These are phyloP conservation scores for Pleurozium schreberi DNA, from an alignment of 225 moss, liverwort and hornwort genomes.

Conservation along the genomic window DNA sequence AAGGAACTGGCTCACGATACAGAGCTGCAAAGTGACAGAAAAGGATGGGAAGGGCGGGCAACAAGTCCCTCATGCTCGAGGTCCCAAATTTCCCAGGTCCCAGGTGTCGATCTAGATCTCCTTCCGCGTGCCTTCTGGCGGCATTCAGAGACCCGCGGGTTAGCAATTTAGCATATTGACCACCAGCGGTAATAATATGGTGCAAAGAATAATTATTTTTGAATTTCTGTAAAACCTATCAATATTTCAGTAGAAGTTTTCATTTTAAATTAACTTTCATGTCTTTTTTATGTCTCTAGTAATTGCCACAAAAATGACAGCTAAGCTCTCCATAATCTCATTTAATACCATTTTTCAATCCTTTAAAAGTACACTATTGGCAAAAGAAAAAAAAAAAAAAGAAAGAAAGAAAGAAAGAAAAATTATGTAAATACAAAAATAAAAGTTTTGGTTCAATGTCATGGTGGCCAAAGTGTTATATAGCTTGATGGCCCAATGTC, in stretches of 20 bases:
- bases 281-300: too few species aligned
- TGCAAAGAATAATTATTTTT: not conserved
- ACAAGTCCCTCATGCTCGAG: too few species aligned
- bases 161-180: not conserved
- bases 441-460: not conserved
- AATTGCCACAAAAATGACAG: too few species aligned
- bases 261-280: not conserved
- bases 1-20: not conserved
- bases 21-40: not conserved
- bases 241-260: not conserved
- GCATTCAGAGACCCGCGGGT: not conserved
- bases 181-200: too few species aligned
- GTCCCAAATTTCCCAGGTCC: not conserved
- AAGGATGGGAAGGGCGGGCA: too few species aligned
- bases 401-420: too few species aligned
- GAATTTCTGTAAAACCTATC: not conserved
- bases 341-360: too few species aligned
- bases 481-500: not conserved
- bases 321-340: too few species aligned
- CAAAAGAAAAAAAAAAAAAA: too few species aligned
- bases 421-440: not conserved
- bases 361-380: too few species aligned
- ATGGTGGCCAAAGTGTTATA: fast-evolving
- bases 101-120: not conserved
- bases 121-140: not conserved